These are phyloP conservation scores for Castanea mollissima DNA, from an alignment of 306 rosid species.

Conservation along the genomic window DNA sequence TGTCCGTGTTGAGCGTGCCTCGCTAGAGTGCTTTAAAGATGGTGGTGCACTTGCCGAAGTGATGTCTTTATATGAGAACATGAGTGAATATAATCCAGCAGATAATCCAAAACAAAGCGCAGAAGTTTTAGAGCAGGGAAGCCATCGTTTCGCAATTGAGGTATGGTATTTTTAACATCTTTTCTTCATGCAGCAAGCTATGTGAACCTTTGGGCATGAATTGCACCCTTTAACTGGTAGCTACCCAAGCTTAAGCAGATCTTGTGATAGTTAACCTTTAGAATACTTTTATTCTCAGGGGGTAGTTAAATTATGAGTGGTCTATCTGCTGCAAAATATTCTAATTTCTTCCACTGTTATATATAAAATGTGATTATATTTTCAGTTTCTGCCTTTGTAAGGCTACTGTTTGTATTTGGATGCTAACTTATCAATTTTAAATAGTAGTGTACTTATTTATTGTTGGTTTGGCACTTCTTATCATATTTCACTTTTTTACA, in stretches of 20 bases:
- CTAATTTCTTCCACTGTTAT: not conserved
- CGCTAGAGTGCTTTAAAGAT: constrained; percentile 58
- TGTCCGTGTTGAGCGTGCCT: constrained; percentile 73
- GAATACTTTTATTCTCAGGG: not conserved
- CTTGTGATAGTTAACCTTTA: not conserved
- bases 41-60: constrained; percentile 93
- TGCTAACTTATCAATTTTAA: not conserved
- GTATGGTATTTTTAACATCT: constrained; percentile 25
- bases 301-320: not conserved
- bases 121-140: constrained; percentile 34
- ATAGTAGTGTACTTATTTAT: constrained; percentile 7
- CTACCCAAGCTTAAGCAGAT: not conserved
- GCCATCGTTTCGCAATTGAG: constrained; percentile 54
- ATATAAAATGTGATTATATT: not conserved
- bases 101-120: constrained; percentile 31
- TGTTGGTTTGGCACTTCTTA: constrained; percentile 11
- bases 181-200: constrained; percentile 11
- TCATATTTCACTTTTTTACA: constrained; percentile 7
- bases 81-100: constrained; percentile 32
- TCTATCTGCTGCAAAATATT: not conserved
- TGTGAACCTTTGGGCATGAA: constrained; percentile 6
- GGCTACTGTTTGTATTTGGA: constrained; percentile 8
- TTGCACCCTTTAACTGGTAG: constrained; percentile 7
- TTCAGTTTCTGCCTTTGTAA: not conserved
- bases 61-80: constrained; percentile 60